Evolutionary conservation across 1,139 yeast species (phyloP).

Genomic region (Lodderomyces beijingensis): DNA sequence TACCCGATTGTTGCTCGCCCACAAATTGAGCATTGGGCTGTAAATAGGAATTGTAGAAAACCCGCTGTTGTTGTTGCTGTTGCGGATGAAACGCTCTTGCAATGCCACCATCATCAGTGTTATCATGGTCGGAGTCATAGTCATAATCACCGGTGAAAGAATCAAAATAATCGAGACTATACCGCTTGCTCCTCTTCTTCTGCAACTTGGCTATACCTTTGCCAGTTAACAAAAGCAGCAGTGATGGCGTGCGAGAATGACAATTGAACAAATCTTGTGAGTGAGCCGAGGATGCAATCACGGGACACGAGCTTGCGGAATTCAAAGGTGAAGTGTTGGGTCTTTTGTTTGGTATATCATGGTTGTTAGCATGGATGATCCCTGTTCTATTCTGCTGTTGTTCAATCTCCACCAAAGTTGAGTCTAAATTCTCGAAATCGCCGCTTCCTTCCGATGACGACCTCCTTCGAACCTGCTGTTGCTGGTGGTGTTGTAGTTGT

Average conservation of each 20-base stretch:
- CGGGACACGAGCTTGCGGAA: not conserved
- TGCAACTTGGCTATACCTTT: not conserved
- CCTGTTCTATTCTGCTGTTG: not conserved
- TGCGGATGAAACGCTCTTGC: not conserved
- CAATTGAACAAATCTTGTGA: not conserved
- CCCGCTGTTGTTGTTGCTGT: constrained; percentile 3
- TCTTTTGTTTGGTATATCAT: constrained; percentile 2
- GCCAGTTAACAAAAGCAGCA: too few relatives aligned
- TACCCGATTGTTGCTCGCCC: constrained; percentile 76
- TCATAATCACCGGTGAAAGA: not conserved
- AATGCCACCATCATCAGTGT: not conserved
- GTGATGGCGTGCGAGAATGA: not conserved
- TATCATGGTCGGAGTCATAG: not conserved
- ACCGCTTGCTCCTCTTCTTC: not conserved
- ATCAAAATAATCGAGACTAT: constrained; percentile 1
- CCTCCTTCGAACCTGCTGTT: constrained; percentile 2
- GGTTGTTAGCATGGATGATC: constrained; percentile 1
- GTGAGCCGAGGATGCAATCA: too few relatives aligned
- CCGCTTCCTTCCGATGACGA: not conserved
- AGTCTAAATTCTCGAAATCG: not conserved
- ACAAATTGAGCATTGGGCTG: constrained; percentile 60
- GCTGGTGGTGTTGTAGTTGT: constrained; percentile 2
- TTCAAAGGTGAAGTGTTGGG: not conserved
- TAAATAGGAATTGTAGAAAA: constrained; percentile 35
- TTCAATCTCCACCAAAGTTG: not conserved